Conservation (phyloP, 1,284 basidiomycete species). For the Cryptococcus wingfieldii region DNA sequence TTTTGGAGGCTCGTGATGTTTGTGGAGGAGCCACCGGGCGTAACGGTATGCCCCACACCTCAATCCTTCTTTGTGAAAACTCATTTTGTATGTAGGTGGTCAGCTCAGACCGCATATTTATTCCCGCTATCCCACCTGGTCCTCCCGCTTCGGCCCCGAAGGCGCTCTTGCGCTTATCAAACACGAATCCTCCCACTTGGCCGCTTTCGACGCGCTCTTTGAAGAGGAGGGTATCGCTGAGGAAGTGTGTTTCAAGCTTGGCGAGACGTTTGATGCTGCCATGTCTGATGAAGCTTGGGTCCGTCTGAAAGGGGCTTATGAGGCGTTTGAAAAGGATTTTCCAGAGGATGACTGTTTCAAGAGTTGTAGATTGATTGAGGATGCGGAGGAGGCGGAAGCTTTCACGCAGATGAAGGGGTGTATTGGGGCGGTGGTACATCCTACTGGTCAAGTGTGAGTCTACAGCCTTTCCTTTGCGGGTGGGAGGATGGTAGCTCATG, state of each 20-base stretch:
- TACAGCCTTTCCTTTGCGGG: background rate
- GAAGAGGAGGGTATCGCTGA: constrained; percentile 16
- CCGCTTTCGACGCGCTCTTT: constrained; percentile 13
- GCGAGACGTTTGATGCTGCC: constrained; percentile 21
- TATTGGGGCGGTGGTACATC: constrained; percentile 16
- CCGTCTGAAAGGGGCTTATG: constrained; percentile 10
- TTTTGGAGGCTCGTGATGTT: constrained; percentile 18
- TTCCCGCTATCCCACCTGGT: constrained; percentile 21
- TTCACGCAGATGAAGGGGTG: constrained; percentile 22
- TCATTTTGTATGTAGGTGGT: constrained; percentile 13
- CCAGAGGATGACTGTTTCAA: constrained; percentile 10
- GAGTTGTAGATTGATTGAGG: constrained; percentile 16
- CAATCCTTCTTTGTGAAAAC: background rate
- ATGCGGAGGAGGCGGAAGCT: constrained; percentile 18
- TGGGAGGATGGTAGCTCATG: background rate
- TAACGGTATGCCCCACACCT: constrained; percentile 6
- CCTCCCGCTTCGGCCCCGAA: constrained; percentile 11
- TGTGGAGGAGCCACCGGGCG: constrained; percentile 20
- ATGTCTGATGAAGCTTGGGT: constrained; percentile 22
- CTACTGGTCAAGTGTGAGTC: constrained; percentile 24
- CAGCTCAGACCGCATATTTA: constrained; percentile 24
- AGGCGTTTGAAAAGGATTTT: constrained; percentile 13
- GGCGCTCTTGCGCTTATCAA: constrained; percentile 16
- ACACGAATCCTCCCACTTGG: constrained; percentile 20
- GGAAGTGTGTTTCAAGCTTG: constrained; percentile 14